Conservation (phyloP, 805 yeast genomes). For the Pichia thaimueangensis region DNA sequence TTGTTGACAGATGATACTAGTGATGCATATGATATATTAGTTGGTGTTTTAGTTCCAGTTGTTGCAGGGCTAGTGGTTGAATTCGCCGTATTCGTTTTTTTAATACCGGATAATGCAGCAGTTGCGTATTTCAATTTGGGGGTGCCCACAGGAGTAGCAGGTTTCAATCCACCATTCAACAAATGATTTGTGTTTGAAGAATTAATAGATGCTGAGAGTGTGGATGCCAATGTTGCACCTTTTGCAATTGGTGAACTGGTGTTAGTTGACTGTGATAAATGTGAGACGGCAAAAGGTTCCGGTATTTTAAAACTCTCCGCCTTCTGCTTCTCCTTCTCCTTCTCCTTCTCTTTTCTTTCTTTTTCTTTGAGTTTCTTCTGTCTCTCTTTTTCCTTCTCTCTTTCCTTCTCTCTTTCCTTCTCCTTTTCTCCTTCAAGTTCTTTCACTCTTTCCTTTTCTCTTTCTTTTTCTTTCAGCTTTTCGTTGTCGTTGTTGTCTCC, state of each 20-base stretch:
- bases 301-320: neutral
- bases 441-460: conserved; percentile 6
- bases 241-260: conserved; percentile 17
- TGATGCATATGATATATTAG: conserved; percentile 10
- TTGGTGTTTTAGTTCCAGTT: conserved; percentile 5
- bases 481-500: no score
- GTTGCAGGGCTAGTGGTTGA: no score
- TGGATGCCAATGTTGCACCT: conserved; percentile 12
- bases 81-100: conserved; percentile 11
- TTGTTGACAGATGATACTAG: conserved; percentile 12
- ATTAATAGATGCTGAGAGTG: conserved; percentile 2
- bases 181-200: conserved; percentile 11
- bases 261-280: conserved; percentile 14
- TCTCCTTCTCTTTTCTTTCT: conserved; percentile 3
- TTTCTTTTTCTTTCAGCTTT: conserved; percentile 11
- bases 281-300: conserved; percentile 5
- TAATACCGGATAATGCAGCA: conserved; percentile 24
- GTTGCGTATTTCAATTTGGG: conserved; percentile 36
- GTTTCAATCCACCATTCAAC: conserved; percentile 17
- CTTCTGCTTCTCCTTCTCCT: neutral
- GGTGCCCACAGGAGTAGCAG: conserved; percentile 29
- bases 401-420: conserved; percentile 3
- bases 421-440: neutral
- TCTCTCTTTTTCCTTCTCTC: conserved; percentile 6
- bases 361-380: conserved; percentile 3